These are phyloP conservation scores for Lentinula sp. DNA, from an alignment of 768 basidiomycete species.

Conservation along the genomic window DNA sequence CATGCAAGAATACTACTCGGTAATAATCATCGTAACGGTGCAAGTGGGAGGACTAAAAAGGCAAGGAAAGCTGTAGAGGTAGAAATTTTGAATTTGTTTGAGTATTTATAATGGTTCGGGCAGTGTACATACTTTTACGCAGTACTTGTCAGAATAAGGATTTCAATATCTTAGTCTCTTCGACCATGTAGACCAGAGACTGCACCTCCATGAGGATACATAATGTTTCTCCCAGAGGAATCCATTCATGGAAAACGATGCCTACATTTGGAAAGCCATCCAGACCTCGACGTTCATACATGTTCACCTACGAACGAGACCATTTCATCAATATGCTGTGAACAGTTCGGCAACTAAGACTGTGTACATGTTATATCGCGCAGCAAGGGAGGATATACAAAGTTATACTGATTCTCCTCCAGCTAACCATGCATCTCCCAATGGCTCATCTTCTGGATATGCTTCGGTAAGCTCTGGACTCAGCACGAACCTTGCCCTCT, in stretches of 20 bases:
- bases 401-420: background rate
- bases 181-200: too few relatives aligned
- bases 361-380: too few relatives aligned
- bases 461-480: conserved; percentile 33
- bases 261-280: too few relatives aligned
- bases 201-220: too few relatives aligned
- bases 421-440: conserved; percentile 25
- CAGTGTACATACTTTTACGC: background rate
- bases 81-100: background rate
- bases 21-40: background rate
- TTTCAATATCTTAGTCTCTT: background rate
- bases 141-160: too few relatives aligned
- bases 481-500: conserved; percentile 30
- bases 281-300: too few relatives aligned
- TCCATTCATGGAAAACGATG: too few relatives aligned
- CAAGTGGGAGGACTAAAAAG: background rate
- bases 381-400: too few relatives aligned
- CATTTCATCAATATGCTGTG: too few relatives aligned
- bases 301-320: too few relatives aligned
- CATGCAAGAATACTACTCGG: background rate
- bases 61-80: background rate
- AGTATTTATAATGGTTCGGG: background rate
- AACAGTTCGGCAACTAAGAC: too few relatives aligned
- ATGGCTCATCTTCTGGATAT: conserved; percentile 43
- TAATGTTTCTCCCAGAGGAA: too few relatives aligned